Base-by-base conservation (phyloP, 23 red algal genomes). In the Chondrus crispus region DNA sequence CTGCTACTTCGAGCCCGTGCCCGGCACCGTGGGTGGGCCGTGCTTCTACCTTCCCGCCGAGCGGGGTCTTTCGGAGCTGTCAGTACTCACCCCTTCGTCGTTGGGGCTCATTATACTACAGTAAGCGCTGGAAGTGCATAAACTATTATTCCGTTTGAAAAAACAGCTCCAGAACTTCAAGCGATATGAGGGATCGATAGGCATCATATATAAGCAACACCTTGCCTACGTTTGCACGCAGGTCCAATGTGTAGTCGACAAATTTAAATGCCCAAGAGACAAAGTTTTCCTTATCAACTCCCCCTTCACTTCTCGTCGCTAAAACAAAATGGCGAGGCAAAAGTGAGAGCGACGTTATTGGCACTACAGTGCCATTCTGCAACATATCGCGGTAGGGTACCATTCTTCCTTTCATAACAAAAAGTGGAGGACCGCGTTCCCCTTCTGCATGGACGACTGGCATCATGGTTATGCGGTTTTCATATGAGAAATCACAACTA, bases 131-230 rank as follows among this genome's bases (percentile, higher is more conserved):
- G 68, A 7, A 74, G 68, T 3, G 68, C 5, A 35, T 74, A 74
- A 5, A 5, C 68, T 20, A 74, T 74, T 8, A 74, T 74, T 37
- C 68, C 68, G 20, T 74, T 7, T 4, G 5, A 4, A 35, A 35
- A 37, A 74, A 30, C 28, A 11, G 40, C 20, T 74, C 68, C 5
- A 74, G 8, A 35, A 74, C 68, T 8, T 4, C 5, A 3, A 74
- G 5, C 3, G 68, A 37, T 20, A 81, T 4, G 47, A 52, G 66
- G 16, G 66, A 72, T 12, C 29, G 66, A 28, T 72, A 72, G 13
- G 20, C 66, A 36, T 72, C 66, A 45, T 81, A 81, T 57, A 81
- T 7, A 7, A 81, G 76, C n/a, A 81, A 45, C 48, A 81, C 5
- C 24, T 52, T 81, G 24, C 50, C 20, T 5, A 41, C 76, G 4